A percentile compares a stretch with the other conserved stretches of the same genome.
Evolutionary conservation across 352 stramenopile genomes (phyloP).

Genomic region (Blastocystis hominis): DNA sequence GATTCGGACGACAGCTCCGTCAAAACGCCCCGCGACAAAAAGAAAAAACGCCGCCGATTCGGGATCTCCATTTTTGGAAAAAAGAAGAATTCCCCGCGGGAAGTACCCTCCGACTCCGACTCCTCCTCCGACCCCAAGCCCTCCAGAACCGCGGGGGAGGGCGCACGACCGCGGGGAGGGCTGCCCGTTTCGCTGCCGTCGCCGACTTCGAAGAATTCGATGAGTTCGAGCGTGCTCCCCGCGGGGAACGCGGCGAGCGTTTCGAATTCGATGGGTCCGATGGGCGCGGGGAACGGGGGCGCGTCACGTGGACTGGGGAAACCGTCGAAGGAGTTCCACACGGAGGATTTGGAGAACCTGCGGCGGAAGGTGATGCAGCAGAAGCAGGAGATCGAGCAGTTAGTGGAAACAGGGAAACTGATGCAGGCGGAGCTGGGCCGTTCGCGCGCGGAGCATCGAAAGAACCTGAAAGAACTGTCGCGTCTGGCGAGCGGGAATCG

Average conservation of each 20-base stretch:
- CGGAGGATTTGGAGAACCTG: neutral
- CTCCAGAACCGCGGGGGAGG: neutral
- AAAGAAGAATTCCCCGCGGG: neutral
- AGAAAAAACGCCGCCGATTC: conserved; percentile 24
- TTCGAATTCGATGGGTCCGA: too few species aligned
- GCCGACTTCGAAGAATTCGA: neutral
- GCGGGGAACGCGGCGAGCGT: too few species aligned
- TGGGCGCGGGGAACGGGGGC: neutral
- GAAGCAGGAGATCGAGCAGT: neutral
- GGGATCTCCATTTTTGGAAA: conserved; percentile 38
- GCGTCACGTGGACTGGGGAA: neutral
- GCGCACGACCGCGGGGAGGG: neutral
- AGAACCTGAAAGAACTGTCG: neutral
- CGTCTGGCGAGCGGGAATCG: neutral
- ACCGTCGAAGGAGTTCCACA: neutral
- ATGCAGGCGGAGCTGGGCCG: neutral
- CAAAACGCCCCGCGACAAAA: neutral
- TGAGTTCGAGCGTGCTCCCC: too few species aligned
- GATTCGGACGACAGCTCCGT: neutral
- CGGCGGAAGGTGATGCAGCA: neutral
- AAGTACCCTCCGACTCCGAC: neutral
- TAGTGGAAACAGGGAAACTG: neutral
- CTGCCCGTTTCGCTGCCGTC: neutral
- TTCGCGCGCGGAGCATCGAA: neutral
- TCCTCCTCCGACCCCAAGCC: neutral